phyloP scores from a whole-genome alignment of 1,284 basidiomycete genomes.

The Ustilago lituana region DNA sequence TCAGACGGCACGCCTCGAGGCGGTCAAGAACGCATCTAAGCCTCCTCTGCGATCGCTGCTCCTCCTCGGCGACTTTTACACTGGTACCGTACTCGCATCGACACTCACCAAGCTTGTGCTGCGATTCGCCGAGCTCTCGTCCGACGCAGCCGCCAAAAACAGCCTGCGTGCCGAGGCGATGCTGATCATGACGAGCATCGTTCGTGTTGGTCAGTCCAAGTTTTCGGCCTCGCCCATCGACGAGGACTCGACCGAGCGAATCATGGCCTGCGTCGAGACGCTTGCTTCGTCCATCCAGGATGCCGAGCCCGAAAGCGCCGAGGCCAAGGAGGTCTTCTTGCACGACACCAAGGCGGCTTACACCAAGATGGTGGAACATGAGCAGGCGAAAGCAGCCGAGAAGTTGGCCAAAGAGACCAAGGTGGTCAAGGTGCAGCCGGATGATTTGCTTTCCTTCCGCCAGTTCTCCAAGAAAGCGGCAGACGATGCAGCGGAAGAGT shows the following conservation, averaged over 20 bases:
- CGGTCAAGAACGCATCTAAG: constrained; percentile 85
- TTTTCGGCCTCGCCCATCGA: constrained; percentile 93
- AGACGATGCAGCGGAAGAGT: constrained; percentile 71
- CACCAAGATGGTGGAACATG: constrained; percentile 92
- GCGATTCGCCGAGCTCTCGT: constrained; percentile 76
- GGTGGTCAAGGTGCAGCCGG: constrained; percentile 82
- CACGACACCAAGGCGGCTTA: constrained; percentile 92
- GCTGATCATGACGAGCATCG: constrained; percentile 96
- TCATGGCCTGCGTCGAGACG: constrained; percentile 95
- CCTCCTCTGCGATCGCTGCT: constrained; percentile 92
- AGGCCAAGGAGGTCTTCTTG: constrained; percentile 83
- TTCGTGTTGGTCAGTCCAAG: constrained; percentile 96
- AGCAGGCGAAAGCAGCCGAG: constrained; percentile 74
- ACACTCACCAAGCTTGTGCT: constrained; percentile 92
- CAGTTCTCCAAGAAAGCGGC: constrained; percentile 91
- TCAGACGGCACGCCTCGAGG: constrained; percentile 75
- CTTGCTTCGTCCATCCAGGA: constrained; percentile 71
- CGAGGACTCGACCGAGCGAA: constrained; percentile 95
- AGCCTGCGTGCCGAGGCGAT: constrained; percentile 88
- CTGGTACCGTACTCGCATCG: constrained; percentile 86
- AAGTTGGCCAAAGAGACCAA: constrained; percentile 82
- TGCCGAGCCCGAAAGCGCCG: constrained; percentile 71
- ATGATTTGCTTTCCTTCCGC: constrained; percentile 90
- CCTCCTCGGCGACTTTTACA: constrained; percentile 96
- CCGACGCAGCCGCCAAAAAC: constrained; percentile 73